Evolutionary conservation across 768 basidiomycete species (phyloP), one percentile per base, ranked within the genome.

Genomic region (Epithele typhae): DNA sequence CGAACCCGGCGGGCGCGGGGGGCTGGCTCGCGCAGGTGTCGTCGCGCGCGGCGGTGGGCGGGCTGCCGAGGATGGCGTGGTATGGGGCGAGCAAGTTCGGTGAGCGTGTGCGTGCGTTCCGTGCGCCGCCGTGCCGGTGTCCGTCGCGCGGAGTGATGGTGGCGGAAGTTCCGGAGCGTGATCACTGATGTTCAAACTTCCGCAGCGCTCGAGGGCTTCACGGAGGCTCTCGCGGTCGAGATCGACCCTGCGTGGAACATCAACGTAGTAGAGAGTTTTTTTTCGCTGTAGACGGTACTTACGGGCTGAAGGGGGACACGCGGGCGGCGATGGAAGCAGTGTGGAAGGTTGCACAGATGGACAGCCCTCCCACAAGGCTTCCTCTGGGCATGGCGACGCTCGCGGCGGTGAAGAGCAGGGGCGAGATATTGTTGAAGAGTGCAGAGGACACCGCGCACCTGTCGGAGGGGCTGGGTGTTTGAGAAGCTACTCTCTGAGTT

Each of bases 171-270:
- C 14, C 8, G 27, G 27, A 7, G 27, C 27, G 27, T 14, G n/a
- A 30, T 30, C 8, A 30, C 27, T 30, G 27, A 30, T 7, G 27
- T 30, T 7, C 27, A 14, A 7, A 14, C 14, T 30, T 30, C 7
- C 27, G 7, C 14, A 30, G 27, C 53, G 4, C 36, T 47, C 8
- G 53, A 51, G 25, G 53, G 45, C 1, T 14, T 48, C 7, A 37
- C 25, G 1, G 41, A 54, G 18, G 22, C 39, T 4, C 22, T 54
- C 6, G 47, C 42, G 1, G 27, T 25, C 5, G 53, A 54, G 43
- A 21, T 54, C 19, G 49, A 51, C 25, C 49, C 53, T 4, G 41
- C 46, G 9, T 54, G 49, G 53, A 51, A 54, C 49, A 51, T 54
- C 49, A 51, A 51, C 34, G 49, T 57, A 21, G 9, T 27, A 50